A percentile compares a stretch with the other conserved stretches of the same genome.
phyloP scores from a whole-genome alignment of 2,329 filamentous ascomycete species.

The Arachnomyces sp. region DNA sequence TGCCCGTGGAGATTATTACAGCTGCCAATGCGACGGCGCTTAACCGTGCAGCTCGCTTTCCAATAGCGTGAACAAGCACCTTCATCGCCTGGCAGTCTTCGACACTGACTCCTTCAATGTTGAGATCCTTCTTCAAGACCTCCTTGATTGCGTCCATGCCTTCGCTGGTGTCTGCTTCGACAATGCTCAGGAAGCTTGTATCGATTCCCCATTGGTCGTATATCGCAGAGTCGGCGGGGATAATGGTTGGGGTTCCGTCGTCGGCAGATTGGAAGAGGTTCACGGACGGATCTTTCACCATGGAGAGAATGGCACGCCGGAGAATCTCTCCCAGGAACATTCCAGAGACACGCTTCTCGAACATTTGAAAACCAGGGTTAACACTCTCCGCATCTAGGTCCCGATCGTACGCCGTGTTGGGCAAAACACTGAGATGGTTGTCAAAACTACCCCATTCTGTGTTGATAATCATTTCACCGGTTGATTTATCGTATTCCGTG shows the following conservation, averaged over 20 bases:
- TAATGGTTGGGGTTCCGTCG: conserved; percentile 66
- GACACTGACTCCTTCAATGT: conserved; percentile 65
- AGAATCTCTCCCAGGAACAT: conserved; percentile 98
- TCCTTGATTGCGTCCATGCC: conserved; percentile 68
- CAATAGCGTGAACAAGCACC: conserved; percentile 72
- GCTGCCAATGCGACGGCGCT: conserved; percentile 82
- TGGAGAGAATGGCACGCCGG: conserved; percentile 63
- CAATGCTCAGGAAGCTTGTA: conserved; percentile 79
- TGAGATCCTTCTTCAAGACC: conserved; percentile 67
- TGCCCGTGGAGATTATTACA: conserved; percentile 72
- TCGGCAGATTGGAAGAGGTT: conserved; percentile 67
- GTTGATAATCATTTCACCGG: conserved; percentile 95
- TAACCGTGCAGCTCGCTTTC: conserved; percentile 77
- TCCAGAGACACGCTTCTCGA: conserved; percentile 94
- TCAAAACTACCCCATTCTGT: conserved; percentile 98
- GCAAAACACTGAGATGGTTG: conserved; percentile 81
- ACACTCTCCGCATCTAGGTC: conserved; percentile 70
- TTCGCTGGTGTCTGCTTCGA: conserved; percentile 69
- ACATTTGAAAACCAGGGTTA: conserved; percentile 96
- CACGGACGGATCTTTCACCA: conserved; percentile 60
- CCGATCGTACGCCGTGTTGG: conserved; percentile 74
- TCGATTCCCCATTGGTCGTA: conserved; percentile 83
- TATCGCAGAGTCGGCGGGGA: conserved; percentile 59
- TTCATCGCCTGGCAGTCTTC: conserved; percentile 89
- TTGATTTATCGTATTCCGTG: conserved; percentile 61